phyloP scores from a whole-genome alignment of 73 alveolate species.

The Durusdinium trenchii region DNA sequence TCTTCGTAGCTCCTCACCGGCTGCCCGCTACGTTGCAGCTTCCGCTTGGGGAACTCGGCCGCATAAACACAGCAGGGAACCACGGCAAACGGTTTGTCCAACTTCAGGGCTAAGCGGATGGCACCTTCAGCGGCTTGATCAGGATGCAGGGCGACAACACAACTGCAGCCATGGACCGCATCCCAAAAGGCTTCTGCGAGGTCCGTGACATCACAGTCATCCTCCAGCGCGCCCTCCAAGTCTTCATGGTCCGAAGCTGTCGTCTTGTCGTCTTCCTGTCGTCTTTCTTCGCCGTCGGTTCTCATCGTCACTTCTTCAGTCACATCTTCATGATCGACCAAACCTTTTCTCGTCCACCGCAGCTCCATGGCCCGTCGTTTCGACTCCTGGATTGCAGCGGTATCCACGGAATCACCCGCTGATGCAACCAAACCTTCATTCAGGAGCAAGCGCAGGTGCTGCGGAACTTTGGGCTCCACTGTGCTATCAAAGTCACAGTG shows the following conservation, averaged over 20 bases:
- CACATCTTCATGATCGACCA: not conserved
- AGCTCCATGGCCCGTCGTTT: slow-evolving; percentile 5
- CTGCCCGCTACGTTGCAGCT: slow-evolving; percentile 53
- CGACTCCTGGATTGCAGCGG: not conserved
- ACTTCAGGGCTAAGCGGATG: slow-evolving; percentile 41
- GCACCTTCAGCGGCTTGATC: slow-evolving; percentile 71
- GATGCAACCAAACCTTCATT: not conserved
- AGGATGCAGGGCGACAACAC: slow-evolving; percentile 61
- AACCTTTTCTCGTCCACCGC: slow-evolving; percentile 57
- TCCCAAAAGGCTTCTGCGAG: not conserved
- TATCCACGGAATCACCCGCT: not conserved
- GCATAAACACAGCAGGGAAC: slow-evolving; percentile 91
- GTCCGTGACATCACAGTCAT: not conserved
- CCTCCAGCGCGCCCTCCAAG: not conserved
- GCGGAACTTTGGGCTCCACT: not conserved
- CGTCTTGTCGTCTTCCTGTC: not conserved
- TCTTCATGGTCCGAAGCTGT: not conserved
- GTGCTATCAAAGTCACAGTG: slow-evolving; percentile 51
- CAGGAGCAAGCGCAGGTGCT: slow-evolving; percentile 42
- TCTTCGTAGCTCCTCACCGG: slow-evolving; percentile 64
- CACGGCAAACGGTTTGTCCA: slow-evolving; percentile 76
- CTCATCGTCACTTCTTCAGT: not conserved
- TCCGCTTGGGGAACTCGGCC: slow-evolving; percentile 56
- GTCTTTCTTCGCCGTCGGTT: not conserved
- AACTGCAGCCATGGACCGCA: not conserved